Conservation (phyloP, 106 monocot genomes). For the Allium fistulosum region DNA sequence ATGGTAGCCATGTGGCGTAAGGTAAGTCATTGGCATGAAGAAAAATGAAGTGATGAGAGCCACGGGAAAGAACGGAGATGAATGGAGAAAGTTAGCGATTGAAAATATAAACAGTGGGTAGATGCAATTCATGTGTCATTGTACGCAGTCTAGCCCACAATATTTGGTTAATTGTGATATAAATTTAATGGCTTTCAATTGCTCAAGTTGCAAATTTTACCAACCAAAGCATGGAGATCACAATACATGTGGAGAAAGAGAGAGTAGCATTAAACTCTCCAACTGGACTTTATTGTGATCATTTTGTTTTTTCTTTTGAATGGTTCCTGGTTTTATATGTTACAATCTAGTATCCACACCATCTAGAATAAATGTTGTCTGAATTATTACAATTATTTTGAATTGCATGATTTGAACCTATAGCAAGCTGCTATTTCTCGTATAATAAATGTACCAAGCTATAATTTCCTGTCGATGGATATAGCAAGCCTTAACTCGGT, state of each 20-base stretch:
- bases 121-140: conserved; percentile 2
- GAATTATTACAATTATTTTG: too few relatives aligned
- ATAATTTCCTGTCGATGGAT: too few relatives aligned
- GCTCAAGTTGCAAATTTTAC: background rate
- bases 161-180: background rate
- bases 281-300: background rate
- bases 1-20: background rate
- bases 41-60: background rate
- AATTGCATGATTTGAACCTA: too few relatives aligned
- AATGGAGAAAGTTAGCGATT: background rate
- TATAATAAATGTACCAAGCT: too few relatives aligned
- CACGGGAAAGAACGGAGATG: background rate
- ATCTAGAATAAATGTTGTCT: too few relatives aligned
- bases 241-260: background rate
- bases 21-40: background rate
- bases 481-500: too few relatives aligned
- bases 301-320: too few relatives aligned
- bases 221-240: background rate
- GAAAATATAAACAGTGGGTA: background rate
- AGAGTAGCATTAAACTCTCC: background rate
- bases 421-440: too few relatives aligned
- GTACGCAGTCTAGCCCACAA: conserved; percentile 4
- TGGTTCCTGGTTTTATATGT: too few relatives aligned
- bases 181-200: background rate
- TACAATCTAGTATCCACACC: too few relatives aligned